A percentile compares a stretch with the other conserved stretches of the same genome.
These are phyloP conservation scores for Ceratorhiza oryzae-sativae DNA, from an alignment of 1,284 basidiomycete genomes.

Conservation along the genomic window DNA sequence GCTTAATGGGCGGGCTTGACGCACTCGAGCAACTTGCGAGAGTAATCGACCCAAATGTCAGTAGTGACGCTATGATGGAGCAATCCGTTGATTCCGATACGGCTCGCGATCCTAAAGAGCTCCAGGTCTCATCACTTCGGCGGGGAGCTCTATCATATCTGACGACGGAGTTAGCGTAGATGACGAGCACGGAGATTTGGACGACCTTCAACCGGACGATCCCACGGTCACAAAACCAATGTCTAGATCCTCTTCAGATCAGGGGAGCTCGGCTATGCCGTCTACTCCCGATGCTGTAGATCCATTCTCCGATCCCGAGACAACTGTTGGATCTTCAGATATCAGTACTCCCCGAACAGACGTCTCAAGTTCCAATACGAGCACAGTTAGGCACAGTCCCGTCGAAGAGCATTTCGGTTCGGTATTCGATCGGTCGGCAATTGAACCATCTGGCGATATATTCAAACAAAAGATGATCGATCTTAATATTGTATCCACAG, in stretches of 20 bases:
- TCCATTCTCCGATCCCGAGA: constrained; percentile 39
- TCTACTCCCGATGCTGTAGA: constrained; percentile 14
- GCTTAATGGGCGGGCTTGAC: constrained; percentile 79
- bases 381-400: constrained; percentile 27
- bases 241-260: constrained; percentile 13
- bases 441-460: constrained; percentile 64
- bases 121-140: constrained; percentile 69
- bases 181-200: constrained; percentile 70
- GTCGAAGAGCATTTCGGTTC: constrained; percentile 19
- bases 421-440: constrained; percentile 2
- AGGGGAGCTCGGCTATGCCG: constrained; percentile 18
- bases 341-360: constrained; percentile 23
- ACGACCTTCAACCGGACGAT: constrained; percentile 41
- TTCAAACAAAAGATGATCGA: constrained; percentile 81
- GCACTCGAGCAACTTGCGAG: constrained; percentile 83
- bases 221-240: constrained; percentile 19
- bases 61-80: constrained; percentile 46
- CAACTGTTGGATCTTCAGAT: constrained; percentile 8
- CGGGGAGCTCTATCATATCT: constrained; percentile 58
- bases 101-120: constrained; percentile 60
- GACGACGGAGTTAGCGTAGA: constrained; percentile 77
- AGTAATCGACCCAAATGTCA: constrained; percentile 70
- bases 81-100: constrained; percentile 49
- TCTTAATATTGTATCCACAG: constrained; percentile 70
- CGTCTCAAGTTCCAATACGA: constrained; percentile 28